Conservation (phyloP, 805 yeast species). For the Lipomyces mesembrius region DNA sequence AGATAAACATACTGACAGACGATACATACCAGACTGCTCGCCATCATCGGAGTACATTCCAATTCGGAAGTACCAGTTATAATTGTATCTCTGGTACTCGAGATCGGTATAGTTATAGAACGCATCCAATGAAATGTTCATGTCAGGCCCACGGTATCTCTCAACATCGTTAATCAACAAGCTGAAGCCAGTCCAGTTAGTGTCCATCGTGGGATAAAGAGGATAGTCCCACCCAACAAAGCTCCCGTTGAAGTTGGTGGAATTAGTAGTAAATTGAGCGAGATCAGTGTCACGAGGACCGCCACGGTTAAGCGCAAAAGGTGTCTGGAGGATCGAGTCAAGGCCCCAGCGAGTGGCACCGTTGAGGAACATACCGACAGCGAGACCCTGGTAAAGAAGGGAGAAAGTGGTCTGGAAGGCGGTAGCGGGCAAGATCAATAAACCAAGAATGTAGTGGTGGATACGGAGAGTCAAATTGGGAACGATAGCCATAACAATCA, state of each 20-base stretch:
- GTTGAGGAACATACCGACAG: slow-evolving; percentile 77
- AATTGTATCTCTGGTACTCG: slow-evolving; percentile 31
- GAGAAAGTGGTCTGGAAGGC: slow-evolving; percentile 53
- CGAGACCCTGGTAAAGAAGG: slow-evolving; percentile 77
- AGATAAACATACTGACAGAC: neutral
- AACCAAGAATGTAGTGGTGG: slow-evolving; percentile 70
- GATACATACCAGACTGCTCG: slow-evolving; percentile 26
- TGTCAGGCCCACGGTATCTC: slow-evolving; percentile 61
- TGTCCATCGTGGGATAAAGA: slow-evolving; percentile 13
- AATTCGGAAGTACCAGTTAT: slow-evolving; percentile 36
- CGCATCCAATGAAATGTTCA: slow-evolving; percentile 51
- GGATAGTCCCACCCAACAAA: slow-evolving; percentile 37
- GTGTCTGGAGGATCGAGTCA: slow-evolving; percentile 85
- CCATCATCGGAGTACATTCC: slow-evolving; percentile 38
- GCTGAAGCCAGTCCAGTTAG: slow-evolving; percentile 56
- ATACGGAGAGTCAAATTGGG: slow-evolving; percentile 76
- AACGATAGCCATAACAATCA: slow-evolving; percentile 54
- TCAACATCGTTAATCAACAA: slow-evolving; percentile 80
- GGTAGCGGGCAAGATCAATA: slow-evolving; percentile 82
- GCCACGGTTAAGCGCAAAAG: slow-evolving; percentile 40
- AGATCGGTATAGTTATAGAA: slow-evolving; percentile 28
- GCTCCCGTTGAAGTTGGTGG: slow-evolving; percentile 35
- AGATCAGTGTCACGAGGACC: slow-evolving; percentile 36
- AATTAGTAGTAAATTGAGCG: slow-evolving; percentile 35
- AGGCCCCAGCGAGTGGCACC: slow-evolving; percentile 94